These are phyloP conservation scores for Emergomyces pasteurianus DNA, from an alignment of 2,329 filamentous ascomycete genomes.

Conservation along the genomic window DNA sequence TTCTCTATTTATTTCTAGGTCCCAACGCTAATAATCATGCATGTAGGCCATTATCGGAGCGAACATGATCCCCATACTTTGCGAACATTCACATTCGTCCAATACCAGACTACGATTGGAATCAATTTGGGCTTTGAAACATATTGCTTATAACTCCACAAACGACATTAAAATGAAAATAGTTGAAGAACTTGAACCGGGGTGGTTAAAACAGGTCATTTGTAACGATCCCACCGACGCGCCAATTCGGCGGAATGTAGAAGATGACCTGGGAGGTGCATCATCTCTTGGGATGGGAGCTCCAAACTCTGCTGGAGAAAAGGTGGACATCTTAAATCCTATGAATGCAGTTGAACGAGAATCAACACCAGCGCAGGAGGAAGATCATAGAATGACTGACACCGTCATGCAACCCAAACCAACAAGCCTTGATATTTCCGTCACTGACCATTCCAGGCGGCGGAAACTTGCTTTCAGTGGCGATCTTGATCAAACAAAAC, in stretches of 20 bases:
- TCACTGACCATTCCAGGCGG: constrained; percentile 28
- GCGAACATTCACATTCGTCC: constrained; percentile 69
- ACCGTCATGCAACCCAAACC: constrained; percentile 29
- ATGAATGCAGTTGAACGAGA: constrained; percentile 16
- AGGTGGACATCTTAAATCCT: constrained; percentile 48
- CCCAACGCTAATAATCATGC: neutral
- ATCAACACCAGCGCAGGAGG: constrained; percentile 10
- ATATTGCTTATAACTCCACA: constrained; percentile 63
- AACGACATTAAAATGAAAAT: constrained; percentile 65
- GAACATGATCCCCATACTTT: constrained; percentile 65
- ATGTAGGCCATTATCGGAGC: constrained; percentile 56
- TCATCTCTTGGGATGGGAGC: constrained; percentile 40
- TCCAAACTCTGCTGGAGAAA: constrained; percentile 48
- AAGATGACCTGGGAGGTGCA: constrained; percentile 19
- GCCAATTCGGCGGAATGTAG: constrained; percentile 18
- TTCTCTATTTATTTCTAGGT: neutral
- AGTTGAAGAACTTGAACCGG: constrained; percentile 62
- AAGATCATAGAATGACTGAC: constrained; percentile 25
- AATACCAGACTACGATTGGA: constrained; percentile 71
- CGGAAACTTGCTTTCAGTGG: constrained; percentile 42
- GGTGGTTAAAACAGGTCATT: constrained; percentile 72
- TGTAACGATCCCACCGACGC: constrained; percentile 40
- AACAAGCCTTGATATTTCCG: constrained; percentile 25
- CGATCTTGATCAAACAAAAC: constrained; percentile 56
- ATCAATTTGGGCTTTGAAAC: constrained; percentile 87